Evolutionary conservation across 768 basidiomycete species (phyloP), one percentile per base, ranked within the genome.

Genomic region (Collybia sp.): DNA sequence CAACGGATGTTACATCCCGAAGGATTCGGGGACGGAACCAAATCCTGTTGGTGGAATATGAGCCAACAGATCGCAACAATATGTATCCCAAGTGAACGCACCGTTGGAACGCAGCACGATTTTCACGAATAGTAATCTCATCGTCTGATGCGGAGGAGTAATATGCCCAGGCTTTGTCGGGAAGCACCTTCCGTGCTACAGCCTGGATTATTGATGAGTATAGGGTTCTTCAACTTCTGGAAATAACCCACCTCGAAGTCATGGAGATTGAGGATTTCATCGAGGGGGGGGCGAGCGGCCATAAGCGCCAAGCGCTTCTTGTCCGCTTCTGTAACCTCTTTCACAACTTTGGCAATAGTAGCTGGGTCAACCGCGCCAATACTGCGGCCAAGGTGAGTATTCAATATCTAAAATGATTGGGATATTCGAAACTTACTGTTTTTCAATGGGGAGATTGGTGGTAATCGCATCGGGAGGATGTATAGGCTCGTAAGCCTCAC

Each of bases 111-210:
- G 93, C 94, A 43, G 83, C 75, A 50, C 90, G 91, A 56, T 96
- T 96, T 64, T 95, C 93, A 40, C 93, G 76, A 49, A 77, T 71
- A 20, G 92, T 93, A 39, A 93, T 90, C 65, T 96, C 93, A 55
- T 97, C 94, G 60, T 97, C 95, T 6, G 95, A 84, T 13, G 93
- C 94, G n/a, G 91, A 93, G 0, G 88, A 92, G 58, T 97, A 94
- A 62, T 94, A 94, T 5, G 93, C 94, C 94, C 94, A 97, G 0
- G 91, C 91, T 61, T 91, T 90, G 30, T 86, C 83, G 1, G 82
- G 68, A 72, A 98, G 83, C 10, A 89, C 84, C 54, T 72, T 71
- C 62, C 78, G 86, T 6, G 92, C 93, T 43, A 98, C 83, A n/a
- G 87, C 78, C 89, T 92, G 46, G 16, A 30, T 30, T 1, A n/a